Conservation (phyloP, 139 green algal species). For the Chlamydomonas applanata region DNA sequence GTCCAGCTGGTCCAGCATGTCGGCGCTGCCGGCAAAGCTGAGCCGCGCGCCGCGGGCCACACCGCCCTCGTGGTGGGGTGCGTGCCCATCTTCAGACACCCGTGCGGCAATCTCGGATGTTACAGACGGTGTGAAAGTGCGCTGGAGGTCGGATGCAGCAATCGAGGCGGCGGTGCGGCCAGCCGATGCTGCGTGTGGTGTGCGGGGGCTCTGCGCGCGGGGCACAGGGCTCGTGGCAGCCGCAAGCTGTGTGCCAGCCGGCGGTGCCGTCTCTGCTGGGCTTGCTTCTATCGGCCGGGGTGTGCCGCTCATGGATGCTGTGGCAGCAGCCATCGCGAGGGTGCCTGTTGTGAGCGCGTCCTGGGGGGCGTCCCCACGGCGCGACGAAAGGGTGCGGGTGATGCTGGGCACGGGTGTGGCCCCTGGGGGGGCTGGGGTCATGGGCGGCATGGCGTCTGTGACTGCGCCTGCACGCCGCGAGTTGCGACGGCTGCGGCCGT, state of each 20-base stretch:
- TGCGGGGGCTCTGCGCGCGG: background rate
- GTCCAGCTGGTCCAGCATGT: no score
- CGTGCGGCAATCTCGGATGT: background rate
- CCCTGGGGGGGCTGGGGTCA: background rate
- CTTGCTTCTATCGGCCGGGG: no score
- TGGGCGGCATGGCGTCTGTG: background rate
- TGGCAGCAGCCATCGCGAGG: no score
- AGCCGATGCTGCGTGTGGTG: background rate
- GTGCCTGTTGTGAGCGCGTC: conserved; percentile 12
- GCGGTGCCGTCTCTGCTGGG: no score
- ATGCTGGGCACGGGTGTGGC: background rate
- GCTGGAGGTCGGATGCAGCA: no score
- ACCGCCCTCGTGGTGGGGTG: background rate
- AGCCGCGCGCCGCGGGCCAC: background rate
- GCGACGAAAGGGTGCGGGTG: conserved; percentile 12
- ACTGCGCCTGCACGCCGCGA: background rate
- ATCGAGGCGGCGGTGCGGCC: background rate
- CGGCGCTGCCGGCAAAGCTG: background rate
- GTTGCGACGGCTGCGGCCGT: background rate
- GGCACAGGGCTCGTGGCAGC: no score
- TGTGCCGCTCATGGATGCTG: no score
- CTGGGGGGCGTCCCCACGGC: conserved; percentile 25
- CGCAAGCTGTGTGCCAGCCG: no score
- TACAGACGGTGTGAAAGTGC: no score
- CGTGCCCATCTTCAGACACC: background rate